Conservation (phyloP, 2,329 filamentous ascomycete species). For the Ophiocordyceps robertsii region DNA sequence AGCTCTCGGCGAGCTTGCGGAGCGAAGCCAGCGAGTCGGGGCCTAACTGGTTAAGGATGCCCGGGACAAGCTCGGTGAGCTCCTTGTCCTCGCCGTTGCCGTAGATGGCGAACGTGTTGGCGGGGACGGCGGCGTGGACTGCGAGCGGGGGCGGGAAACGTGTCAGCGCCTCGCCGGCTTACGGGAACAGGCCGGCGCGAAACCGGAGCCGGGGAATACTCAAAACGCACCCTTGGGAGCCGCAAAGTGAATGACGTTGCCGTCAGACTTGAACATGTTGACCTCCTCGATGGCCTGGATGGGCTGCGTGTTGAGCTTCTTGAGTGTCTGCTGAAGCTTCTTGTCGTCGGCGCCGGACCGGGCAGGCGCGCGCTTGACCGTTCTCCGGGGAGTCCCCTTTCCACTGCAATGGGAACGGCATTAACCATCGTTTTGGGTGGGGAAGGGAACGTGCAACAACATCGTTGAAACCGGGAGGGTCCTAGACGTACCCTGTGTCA, state of each 20-base stretch:
- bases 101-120: constrained; percentile 99
- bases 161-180: not conserved
- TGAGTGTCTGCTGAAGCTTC: constrained; percentile 93
- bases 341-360: constrained; percentile 93
- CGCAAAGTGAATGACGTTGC: constrained; percentile 99
- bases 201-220: not conserved
- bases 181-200: too few relatives aligned
- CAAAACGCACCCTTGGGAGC: constrained; percentile 76
- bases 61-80: constrained; percentile 96
- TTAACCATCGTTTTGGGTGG: constrained; percentile 14
- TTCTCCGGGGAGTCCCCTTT: constrained; percentile 95
- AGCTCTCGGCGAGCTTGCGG: constrained; percentile 97
- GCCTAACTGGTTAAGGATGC: constrained; percentile 98
- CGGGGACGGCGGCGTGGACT: constrained; percentile 95
- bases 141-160: not conserved
- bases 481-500: constrained; percentile 22
- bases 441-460: not conserved
- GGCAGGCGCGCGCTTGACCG: constrained; percentile 96
- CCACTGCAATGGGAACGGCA: constrained; percentile 39
- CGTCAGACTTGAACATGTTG: constrained; percentile 99
- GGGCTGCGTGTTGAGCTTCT: constrained; percentile 99
- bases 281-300: constrained; percentile 99
- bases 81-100: constrained; percentile 99
- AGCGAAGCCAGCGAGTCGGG: constrained; percentile 95
- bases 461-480: constrained; percentile 1